A percentile compares a stretch with the other conserved stretches of the same genome.
Evolutionary conservation across 176 grass and related monocot species (phyloP).

Genomic region (Musa acuminata): DNA sequence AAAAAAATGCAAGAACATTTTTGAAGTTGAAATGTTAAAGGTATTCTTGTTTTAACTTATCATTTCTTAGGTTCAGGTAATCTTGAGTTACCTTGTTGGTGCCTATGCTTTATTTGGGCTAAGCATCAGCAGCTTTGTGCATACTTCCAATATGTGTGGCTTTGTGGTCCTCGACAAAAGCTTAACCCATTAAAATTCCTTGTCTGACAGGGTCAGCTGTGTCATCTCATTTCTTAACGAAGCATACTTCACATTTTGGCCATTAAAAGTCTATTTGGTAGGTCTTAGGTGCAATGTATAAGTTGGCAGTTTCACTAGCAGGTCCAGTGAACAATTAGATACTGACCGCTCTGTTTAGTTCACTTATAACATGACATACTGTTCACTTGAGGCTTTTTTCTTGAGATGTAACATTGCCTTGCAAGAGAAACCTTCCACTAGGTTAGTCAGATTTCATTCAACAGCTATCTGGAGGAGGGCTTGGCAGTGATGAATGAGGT

Average conservation of each 20-base stretch:
- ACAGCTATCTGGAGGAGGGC: too few species aligned
- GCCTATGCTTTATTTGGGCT: neutral
- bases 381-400: neutral
- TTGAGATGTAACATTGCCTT: neutral
- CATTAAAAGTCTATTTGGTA: neutral
- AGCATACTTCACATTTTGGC: neutral
- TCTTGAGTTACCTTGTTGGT: neutral
- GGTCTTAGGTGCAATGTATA: neutral
- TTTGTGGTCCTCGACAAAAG: neutral
- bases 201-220: neutral
- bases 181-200: neutral
- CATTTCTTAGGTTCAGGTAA: neutral
- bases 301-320: neutral
- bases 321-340: neutral
- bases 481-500: too few species aligned
- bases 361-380: neutral
- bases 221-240: neutral
- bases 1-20: neutral
- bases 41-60: neutral
- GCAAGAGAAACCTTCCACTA: too few species aligned
- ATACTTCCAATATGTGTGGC: neutral
- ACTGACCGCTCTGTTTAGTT: neutral
- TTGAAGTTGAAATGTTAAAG: neutral
- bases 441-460: too few species aligned
- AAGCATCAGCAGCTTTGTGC: neutral